Evolutionary conservation across 23 red algal species (phyloP), one percentile per base, ranked within the genome.

Genomic region (Gracilaria vermiculophylla): DNA sequence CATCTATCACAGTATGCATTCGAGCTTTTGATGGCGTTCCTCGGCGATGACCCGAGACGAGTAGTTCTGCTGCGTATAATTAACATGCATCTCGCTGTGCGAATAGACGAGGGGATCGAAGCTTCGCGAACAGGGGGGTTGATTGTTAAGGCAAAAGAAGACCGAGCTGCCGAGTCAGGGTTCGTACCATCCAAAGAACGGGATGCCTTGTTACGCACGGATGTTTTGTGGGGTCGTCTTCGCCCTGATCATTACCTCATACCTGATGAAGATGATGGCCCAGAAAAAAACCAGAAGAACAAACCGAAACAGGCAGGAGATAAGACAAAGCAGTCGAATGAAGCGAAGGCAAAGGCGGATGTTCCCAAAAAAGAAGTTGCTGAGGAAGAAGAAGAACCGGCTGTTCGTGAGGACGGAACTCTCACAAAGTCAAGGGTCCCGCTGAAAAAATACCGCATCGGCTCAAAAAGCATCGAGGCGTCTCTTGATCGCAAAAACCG

Each of bases 11-110:
- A 76, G 50, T 95, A 92, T 56, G 96, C 91, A 21, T 98, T 94
- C 60, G 85, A 98, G 44, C 92, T 98, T n/a, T 60, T 98, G 50
- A 66, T 94, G 32, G 64, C 89, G 21, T 98, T 92, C 49, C 85
- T 98, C 32, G 56, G 82, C 4, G 96, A 95, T 45, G 80, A 93
- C n/a, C 61, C 78, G 1, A 65, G 82, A 21, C 92, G 92, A 20
- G 73, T 74, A 28, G 62, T 94, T 17, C 58, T 98, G 40, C 69
- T 98, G 23, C 92, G 92, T 0, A 93, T 94, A 48, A 69, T 98
- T 25, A 98, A 95, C 42, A 75, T 82, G 76, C 88, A 77, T 36
- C 88, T 82, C 56, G 56, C 77, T 42, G 72, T 98, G 20, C 76
- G 77, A 37, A 52, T 94, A 31, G 82, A 94, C 60, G 87, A 56